Conservation (phyloP, 2,329 filamentous ascomycete genomes). For the Monosporascus sp. region DNA sequence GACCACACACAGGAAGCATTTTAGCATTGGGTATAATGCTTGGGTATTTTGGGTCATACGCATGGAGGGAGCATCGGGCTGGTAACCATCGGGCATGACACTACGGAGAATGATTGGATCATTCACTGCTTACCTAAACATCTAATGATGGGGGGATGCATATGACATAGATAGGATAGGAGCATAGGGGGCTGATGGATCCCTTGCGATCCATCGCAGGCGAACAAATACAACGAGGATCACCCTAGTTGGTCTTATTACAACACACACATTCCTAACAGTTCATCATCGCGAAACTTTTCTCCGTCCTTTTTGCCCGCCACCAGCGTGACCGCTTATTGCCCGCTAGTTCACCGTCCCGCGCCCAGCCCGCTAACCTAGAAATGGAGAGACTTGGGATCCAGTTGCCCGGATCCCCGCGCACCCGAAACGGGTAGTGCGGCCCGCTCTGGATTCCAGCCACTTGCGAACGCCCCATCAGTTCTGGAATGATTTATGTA, state of each 20-base stretch:
- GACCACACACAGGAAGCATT: not conserved
- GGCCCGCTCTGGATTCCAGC: not conserved
- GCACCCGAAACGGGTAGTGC: not conserved
- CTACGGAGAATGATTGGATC: not conserved
- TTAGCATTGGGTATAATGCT: not conserved
- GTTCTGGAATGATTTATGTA: not conserved
- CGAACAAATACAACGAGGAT: too few relatives aligned
- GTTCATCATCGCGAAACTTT: too few relatives aligned
- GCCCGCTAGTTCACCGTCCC: not conserved
- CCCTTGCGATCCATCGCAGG: too few relatives aligned
- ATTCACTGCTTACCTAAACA: not conserved
- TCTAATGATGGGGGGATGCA: not conserved
- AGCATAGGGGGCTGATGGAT: too few relatives aligned
- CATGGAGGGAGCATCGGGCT: not conserved
- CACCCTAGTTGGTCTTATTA: too few relatives aligned
- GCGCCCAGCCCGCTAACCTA: not conserved
- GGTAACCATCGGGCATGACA: not conserved
- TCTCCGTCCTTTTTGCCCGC: not conserved
- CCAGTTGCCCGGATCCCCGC: not conserved
- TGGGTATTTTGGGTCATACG: not conserved
- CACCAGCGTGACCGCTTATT: not conserved
- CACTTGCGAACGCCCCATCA: too few relatives aligned
- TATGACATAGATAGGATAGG: not conserved
- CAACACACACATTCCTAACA: too few relatives aligned
- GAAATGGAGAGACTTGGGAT: not conserved